phyloP scores from a whole-genome alignment of 2,329 filamentous ascomycete species.

The Fusarium bulbicola region DNA sequence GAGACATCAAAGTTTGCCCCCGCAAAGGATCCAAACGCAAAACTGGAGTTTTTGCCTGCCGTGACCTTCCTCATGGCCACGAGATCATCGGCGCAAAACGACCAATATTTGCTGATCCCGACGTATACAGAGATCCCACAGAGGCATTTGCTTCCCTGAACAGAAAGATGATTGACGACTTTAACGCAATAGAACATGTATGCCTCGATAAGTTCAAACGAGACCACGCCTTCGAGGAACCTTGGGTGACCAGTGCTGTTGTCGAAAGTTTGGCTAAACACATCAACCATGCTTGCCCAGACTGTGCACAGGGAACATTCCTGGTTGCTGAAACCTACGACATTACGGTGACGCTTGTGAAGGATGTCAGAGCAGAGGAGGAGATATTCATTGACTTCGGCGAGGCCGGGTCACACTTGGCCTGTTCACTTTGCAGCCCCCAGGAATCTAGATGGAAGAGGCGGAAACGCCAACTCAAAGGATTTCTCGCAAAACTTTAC shows the following conservation, averaged over 20 bases:
- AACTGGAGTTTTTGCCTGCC: constrained; percentile 34
- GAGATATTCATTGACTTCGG: constrained; percentile 52
- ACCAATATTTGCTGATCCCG: constrained; percentile 14
- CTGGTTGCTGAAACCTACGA: constrained; percentile 1
- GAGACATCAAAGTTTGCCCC: constrained; percentile 4
- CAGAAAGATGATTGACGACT: not conserved
- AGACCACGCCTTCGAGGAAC: constrained; percentile 41
- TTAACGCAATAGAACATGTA: not conserved
- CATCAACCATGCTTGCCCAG: constrained; percentile 48
- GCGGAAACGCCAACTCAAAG: not conserved
- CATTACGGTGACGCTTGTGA: constrained; percentile 32
- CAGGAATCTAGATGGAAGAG: not conserved
- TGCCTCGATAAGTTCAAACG: not conserved
- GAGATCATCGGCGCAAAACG: constrained; percentile 33
- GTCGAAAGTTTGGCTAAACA: constrained; percentile 34
- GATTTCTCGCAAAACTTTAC: not conserved
- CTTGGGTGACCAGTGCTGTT: not conserved
- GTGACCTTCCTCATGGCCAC: not conserved
- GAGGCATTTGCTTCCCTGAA: constrained; percentile 18
- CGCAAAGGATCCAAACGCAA: constrained; percentile 3
- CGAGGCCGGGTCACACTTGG: constrained; percentile 40
- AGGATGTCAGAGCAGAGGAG: constrained; percentile 39
- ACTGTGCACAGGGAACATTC: constrained; percentile 42
- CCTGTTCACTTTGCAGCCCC: constrained; percentile 38
- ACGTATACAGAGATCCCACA: not conserved